phyloP scores from a whole-genome alignment of 1,284 basidiomycete genomes.

The Heterobasidion occidentale region DNA sequence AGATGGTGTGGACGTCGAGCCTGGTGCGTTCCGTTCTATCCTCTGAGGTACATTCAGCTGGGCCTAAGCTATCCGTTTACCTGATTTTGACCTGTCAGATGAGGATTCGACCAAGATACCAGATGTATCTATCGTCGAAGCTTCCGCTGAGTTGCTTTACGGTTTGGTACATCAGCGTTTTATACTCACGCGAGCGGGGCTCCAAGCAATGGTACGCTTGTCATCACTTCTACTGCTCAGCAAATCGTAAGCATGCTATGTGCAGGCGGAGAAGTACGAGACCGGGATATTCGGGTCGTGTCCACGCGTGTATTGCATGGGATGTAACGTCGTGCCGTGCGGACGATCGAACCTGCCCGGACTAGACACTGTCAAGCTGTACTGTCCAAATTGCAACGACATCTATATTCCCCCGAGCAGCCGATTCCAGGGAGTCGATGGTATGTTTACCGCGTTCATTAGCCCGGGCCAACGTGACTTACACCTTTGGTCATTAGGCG shows the following conservation, averaged over 20 bases:
- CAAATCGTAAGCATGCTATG: slow-evolving; percentile 5
- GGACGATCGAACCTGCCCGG: slow-evolving; percentile 95
- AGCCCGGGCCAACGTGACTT: not conserved
- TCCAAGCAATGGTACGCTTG: slow-evolving; percentile 85
- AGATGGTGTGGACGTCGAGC: slow-evolving; percentile 99
- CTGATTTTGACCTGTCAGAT: slow-evolving; percentile 34
- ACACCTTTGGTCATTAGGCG: slow-evolving; percentile 46
- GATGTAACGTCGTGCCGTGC: slow-evolving; percentile 88
- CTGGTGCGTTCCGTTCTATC: slow-evolving; percentile 53
- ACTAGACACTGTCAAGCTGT: slow-evolving; percentile 98
- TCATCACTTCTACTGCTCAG: slow-evolving; percentile 11
- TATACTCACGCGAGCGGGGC: slow-evolving; percentile 89
- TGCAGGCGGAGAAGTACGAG: slow-evolving; percentile 93
- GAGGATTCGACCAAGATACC: slow-evolving; percentile 91
- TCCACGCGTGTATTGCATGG: slow-evolving; percentile 91
- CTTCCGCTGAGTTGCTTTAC: slow-evolving; percentile 95
- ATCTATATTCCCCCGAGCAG: slow-evolving; percentile 95
- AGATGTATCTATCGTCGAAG: slow-evolving; percentile 97
- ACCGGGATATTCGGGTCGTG: slow-evolving; percentile 89
- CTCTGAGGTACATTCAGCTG: not conserved
- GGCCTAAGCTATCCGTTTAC: not conserved
- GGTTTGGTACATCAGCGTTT: slow-evolving; percentile 97
- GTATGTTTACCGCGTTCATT: slow-evolving; percentile 29
- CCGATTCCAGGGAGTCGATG: slow-evolving; percentile 94
- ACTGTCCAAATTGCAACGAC: slow-evolving; percentile 97